These are phyloP conservation scores for Cryptosporidium sp. DNA, from an alignment of 169 alveolate genomes.

Conservation along the genomic window DNA sequence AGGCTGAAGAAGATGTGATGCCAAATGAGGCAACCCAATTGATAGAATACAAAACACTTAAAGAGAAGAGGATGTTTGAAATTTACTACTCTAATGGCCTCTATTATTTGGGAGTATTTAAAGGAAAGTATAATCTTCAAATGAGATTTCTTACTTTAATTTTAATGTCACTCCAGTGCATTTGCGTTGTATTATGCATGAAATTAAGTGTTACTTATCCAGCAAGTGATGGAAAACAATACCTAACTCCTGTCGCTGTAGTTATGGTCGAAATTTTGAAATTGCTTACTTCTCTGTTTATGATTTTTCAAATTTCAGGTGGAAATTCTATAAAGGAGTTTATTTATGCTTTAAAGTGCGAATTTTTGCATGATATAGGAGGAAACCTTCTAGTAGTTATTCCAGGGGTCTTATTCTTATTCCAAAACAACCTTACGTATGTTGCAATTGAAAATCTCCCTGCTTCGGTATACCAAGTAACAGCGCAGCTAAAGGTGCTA, in stretches of 20 bases:
- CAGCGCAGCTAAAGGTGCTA: constrained; percentile 34
- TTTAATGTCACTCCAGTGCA: constrained; percentile 49
- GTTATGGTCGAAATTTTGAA: constrained; percentile 59
- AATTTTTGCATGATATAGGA: constrained; percentile 16
- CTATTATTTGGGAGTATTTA: constrained; percentile 18
- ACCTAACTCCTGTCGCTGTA: constrained; percentile 57
- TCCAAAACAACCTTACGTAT: constrained; percentile 59
- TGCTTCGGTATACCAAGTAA: constrained; percentile 65
- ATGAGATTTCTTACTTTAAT: constrained; percentile 68
- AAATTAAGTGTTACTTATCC: constrained; percentile 59
- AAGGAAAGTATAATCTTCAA: constrained; percentile 32
- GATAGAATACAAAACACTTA: neutral
- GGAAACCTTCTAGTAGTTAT: constrained; percentile 49
- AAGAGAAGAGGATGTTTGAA: constrained; percentile 8
- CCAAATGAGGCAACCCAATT: neutral
- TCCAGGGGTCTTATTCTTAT: constrained; percentile 54
- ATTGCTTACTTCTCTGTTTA: constrained; percentile 32
- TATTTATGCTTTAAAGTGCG: constrained; percentile 40
- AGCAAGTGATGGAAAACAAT: constrained; percentile 57
- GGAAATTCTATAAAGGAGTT: constrained; percentile 16
- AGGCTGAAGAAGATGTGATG: neutral
- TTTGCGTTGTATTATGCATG: constrained; percentile 74
- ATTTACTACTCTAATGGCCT: constrained; percentile 6
- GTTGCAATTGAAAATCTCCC: constrained; percentile 64
- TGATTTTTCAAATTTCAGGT: constrained; percentile 43